A percentile compares a stretch with the other conserved stretches of the same genome.
Evolutionary conservation across 306 rosid genomes (phyloP).

Genomic region (Vigna nakashimae): DNA sequence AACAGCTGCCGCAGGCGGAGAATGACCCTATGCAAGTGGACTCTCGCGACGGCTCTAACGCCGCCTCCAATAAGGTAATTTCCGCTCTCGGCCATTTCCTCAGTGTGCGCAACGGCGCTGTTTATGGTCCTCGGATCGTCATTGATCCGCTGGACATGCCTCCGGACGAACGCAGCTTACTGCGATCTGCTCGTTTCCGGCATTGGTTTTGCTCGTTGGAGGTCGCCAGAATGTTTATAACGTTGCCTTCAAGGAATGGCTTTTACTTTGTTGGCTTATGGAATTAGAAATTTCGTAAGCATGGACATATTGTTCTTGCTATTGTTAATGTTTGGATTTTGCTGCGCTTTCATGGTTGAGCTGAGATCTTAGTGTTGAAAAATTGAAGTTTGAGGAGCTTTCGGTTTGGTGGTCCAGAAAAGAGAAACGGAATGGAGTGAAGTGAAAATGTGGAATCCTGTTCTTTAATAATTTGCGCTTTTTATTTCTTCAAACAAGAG

Average conservation of each 20-base stretch:
- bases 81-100: conserved; percentile 27
- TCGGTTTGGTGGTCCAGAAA: conserved; percentile 36
- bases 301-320: background rate
- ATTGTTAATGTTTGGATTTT: background rate
- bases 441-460: conserved; percentile 51
- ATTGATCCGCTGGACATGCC: conserved; percentile 56
- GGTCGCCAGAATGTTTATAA: conserved; percentile 48
- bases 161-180: conserved; percentile 43
- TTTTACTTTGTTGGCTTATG: background rate
- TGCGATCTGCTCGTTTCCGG: conserved; percentile 59
- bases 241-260: background rate
- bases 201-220: conserved; percentile 32
- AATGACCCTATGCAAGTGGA: conserved; percentile 54
- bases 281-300: conserved; percentile 19
- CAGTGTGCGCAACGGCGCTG: conserved; percentile 13
- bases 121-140: conserved; percentile 50
- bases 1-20: conserved; percentile 49
- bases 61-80: conserved; percentile 74
- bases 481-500: conserved; percentile 31
- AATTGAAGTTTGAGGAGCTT: conserved; percentile 34
- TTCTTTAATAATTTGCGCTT: conserved; percentile 37
- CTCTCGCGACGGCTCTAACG: conserved; percentile 60
- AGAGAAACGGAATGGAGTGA: conserved; percentile 35
- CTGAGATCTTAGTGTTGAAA: conserved; percentile 41
- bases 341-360: background rate